These are phyloP conservation scores for Myxozyma mucilagina DNA, from an alignment of 805 yeast genomes.

Conservation along the genomic window DNA sequence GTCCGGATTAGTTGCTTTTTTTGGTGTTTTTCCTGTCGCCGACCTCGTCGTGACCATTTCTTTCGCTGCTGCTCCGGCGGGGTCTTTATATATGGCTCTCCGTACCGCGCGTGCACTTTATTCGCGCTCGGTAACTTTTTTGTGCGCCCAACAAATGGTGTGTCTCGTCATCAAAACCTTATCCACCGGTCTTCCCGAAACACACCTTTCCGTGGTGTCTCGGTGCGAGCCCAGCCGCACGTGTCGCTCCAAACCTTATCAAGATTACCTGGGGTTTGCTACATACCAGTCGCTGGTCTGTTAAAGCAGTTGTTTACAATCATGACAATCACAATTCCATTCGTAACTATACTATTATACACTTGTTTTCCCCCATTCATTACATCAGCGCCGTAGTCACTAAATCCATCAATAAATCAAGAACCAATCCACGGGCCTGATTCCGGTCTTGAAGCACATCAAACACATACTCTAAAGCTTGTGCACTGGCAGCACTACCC, in stretches of 20 bases:
- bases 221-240: neutral
- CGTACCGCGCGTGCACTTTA: neutral
- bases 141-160: neutral
- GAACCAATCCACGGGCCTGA: conserved; percentile 32
- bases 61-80: no score
- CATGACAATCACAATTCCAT: neutral
- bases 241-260: no score
- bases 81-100: neutral
- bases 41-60: conserved; percentile 27
- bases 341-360: neutral
- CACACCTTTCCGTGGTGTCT: conserved; percentile 6
- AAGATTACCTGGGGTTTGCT: no score
- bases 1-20: conserved; percentile 16
- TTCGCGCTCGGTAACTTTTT: neutral
- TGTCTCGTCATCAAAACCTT: neutral
- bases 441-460: conserved; percentile 33
- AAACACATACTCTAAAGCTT: conserved; percentile 34
- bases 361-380: conserved; percentile 3
- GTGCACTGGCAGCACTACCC: conserved; percentile 33
- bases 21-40: conserved; percentile 26
- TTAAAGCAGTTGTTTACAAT: neutral
- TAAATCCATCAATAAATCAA: conserved; percentile 30
- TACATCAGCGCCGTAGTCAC: conserved; percentile 26
- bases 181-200: neutral
- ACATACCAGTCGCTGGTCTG: neutral